A percentile compares a stretch with the other conserved stretches of the same genome.
Evolutionary conservation across 345 rosid genomes (phyloP).

Genomic region (Arabidopsis arenosa): DNA sequence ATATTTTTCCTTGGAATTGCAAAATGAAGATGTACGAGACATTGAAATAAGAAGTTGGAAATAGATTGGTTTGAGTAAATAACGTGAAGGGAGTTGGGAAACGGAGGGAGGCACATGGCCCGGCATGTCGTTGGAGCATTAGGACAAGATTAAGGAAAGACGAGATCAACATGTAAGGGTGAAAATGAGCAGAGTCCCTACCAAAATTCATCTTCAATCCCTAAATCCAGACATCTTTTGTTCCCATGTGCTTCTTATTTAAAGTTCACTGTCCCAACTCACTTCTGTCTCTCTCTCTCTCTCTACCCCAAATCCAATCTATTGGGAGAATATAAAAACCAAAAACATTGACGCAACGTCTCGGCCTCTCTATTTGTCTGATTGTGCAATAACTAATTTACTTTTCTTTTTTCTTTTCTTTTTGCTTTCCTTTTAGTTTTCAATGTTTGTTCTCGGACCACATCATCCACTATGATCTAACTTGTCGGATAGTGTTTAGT

Average conservation of each 20-base stretch:
- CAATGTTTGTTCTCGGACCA: conserved; percentile 29
- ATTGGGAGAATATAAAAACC: conserved; percentile 41
- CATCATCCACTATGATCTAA: conserved; percentile 22
- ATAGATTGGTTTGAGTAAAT: conserved; percentile 31
- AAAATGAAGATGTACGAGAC: conserved; percentile 33
- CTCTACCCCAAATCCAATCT: conserved; percentile 47
- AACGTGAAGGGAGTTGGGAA: conserved; percentile 27
- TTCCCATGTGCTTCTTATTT: conserved; percentile 83
- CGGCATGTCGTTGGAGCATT: conserved; percentile 68
- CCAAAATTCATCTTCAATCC: conserved; percentile 56
- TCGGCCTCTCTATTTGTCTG: conserved; percentile 42
- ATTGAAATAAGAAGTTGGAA: conserved; percentile 38
- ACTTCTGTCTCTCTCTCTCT: conserved; percentile 19
- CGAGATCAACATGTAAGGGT: conserved; percentile 65
- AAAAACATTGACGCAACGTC: conserved; percentile 44
- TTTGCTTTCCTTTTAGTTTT: conserved; percentile 20
- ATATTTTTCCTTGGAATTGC: background rate
- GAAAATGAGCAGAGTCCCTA: conserved; percentile 67
- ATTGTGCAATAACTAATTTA: conserved; percentile 25
- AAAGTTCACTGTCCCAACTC: conserved; percentile 71
- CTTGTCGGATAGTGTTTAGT: conserved; percentile 29
- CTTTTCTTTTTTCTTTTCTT: background rate
- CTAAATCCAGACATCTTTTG: conserved; percentile 68
- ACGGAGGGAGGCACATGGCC: conserved; percentile 54
- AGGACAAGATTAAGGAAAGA: conserved; percentile 70